phyloP scores from a whole-genome alignment of 345 rosid species.

The Murraya paniculata region DNA sequence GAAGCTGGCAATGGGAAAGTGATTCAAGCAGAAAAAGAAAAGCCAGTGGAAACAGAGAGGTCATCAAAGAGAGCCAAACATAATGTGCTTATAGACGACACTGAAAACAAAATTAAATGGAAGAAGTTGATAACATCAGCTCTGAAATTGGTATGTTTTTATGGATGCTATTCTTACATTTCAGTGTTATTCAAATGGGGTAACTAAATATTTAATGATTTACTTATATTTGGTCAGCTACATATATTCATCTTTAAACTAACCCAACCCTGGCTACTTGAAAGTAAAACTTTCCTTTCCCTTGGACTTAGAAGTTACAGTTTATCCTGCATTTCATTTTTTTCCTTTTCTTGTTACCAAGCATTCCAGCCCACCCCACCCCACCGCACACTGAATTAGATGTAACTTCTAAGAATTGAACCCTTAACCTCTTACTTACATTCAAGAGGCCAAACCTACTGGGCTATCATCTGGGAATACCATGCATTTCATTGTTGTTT shows the following conservation, averaged over 20 bases:
- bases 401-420: not conserved
- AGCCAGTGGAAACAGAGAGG: slow-evolving; percentile 18
- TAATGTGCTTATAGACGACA: slow-evolving; percentile 10
- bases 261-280: not conserved
- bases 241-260: not conserved
- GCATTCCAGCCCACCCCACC: not conserved
- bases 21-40: slow-evolving; percentile 30
- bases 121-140: slow-evolving; percentile 67
- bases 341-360: not conserved
- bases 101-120: slow-evolving; percentile 66
- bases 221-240: not conserved
- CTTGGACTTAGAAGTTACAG: not conserved
- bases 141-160: slow-evolving; percentile 58
- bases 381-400: not conserved
- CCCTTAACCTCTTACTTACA: too few species aligned
- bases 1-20: slow-evolving; percentile 39
- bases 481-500: not conserved
- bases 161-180: not conserved
- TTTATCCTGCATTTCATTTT: not conserved
- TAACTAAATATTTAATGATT: too few species aligned
- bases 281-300: not conserved
- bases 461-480: too few species aligned
- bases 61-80: slow-evolving; percentile 42
- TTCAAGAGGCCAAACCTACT: too few species aligned
- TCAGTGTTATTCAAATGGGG: not conserved